Percentiles rank a stretch among this genome's conserved stretches.
phyloP scores from a whole-genome alignment of 768 basidiomycete species.

The Nevesoporus exiguus region DNA sequence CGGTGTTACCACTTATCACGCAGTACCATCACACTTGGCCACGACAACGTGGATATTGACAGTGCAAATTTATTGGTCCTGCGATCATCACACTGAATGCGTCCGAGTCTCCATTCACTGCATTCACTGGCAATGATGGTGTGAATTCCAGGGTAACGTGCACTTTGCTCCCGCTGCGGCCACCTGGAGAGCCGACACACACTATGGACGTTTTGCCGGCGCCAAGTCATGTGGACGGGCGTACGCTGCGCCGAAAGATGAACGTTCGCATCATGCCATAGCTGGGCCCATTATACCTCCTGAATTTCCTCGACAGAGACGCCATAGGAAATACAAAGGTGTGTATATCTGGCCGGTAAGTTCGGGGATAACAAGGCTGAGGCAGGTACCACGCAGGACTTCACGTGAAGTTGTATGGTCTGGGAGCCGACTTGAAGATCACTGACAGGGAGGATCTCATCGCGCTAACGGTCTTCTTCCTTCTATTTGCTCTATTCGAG shows the following conservation, averaged over 20 bases:
- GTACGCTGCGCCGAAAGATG: conserved; percentile 52
- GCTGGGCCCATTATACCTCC: conserved; percentile 67
- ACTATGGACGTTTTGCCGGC: neutral
- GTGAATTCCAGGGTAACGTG: no score
- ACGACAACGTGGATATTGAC: no score
- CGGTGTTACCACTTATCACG: no score
- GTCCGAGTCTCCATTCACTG: no score
- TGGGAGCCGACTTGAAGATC: conserved; percentile 55
- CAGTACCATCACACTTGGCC: no score
- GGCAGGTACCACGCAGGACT: neutral
- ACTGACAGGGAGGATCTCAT: conserved; percentile 64
- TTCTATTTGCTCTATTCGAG: conserved; percentile 69
- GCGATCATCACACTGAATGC: no score
- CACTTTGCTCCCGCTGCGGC: no score
- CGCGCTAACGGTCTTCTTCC: conserved; percentile 73
- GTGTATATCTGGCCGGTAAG: conserved; percentile 6
- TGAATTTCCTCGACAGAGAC: conserved; percentile 64
- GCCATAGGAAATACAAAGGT: conserved; percentile 77
- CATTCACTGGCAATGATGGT: no score
- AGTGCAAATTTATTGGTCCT: no score
- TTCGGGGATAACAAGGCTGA: neutral
- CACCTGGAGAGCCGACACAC: neutral
- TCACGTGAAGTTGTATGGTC: conserved; percentile 56
- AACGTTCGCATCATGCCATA: conserved; percentile 72
- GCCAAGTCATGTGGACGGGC: conserved; percentile 50